Percentiles rank a stretch among this genome's conserved stretches.
Conservation (phyloP, 345 rosid genomes). For the Populus ilicifolia region DNA sequence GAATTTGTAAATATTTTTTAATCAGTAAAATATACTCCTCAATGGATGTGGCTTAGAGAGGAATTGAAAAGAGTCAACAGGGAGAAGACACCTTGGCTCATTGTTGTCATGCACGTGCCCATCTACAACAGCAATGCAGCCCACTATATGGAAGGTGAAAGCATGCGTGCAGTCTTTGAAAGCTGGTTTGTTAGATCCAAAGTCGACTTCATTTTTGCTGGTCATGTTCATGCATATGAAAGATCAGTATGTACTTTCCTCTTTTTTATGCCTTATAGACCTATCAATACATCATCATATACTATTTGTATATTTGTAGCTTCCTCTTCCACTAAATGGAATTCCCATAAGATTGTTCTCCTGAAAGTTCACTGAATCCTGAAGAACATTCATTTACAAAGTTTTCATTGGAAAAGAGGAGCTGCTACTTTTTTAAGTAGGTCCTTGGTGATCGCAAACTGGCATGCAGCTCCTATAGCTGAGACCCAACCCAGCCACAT, state of each 20-base stretch:
- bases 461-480: too few relatives aligned
- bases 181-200: slow-evolving; percentile 39
- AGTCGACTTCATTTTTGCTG: slow-evolving; percentile 52
- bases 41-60: slow-evolving; percentile 45
- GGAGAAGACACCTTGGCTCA: slow-evolving; percentile 56
- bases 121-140: slow-evolving; percentile 43
- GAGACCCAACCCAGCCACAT: too few relatives aligned
- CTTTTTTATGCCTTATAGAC: background rate
- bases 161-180: slow-evolving; percentile 53
- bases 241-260: slow-evolving; percentile 37
- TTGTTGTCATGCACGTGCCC: slow-evolving; percentile 52
- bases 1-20: slow-evolving; percentile 4
- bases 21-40: slow-evolving; percentile 54
- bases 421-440: background rate
- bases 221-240: slow-evolving; percentile 65
- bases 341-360: too few relatives aligned
- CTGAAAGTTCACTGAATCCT: too few relatives aligned
- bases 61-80: slow-evolving; percentile 49
- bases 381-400: too few relatives aligned
- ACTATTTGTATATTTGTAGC: too few relatives aligned
- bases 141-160: slow-evolving; percentile 59
- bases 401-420: too few relatives aligned
- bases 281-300: too few relatives aligned
- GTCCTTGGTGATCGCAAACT: background rate
- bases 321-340: too few relatives aligned